Percentiles rank a stretch among this genome's conserved stretches.
Evolutionary conservation across 2,329 filamentous ascomycete species (phyloP).

Genomic region (Fusarium veterinarium): DNA sequence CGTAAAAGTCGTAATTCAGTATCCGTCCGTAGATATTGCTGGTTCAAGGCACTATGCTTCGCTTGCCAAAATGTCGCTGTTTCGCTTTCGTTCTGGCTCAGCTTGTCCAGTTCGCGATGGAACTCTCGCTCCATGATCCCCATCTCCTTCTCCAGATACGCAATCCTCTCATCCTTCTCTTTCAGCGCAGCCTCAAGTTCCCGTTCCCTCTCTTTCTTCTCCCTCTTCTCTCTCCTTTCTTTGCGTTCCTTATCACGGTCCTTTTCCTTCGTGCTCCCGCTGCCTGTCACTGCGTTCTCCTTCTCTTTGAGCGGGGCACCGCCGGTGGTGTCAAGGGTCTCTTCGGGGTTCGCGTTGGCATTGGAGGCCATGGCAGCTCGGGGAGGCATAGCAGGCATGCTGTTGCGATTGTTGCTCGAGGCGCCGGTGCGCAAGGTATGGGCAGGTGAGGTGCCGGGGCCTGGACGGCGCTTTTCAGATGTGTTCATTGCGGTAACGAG

Average conservation of each 20-base stretch:
- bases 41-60: slow-evolving; percentile 64
- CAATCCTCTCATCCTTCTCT: slow-evolving; percentile 65
- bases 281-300: slow-evolving; percentile 48
- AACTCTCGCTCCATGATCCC: slow-evolving; percentile 65
- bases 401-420: slow-evolving; percentile 47
- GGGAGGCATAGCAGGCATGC: slow-evolving; percentile 47
- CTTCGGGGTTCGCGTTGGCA: slow-evolving; percentile 39
- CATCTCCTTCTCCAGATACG: slow-evolving; percentile 64
- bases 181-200: slow-evolving; percentile 49
- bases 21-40: slow-evolving; percentile 64
- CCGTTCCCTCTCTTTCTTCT: slow-evolving; percentile 40
- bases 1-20: slow-evolving; percentile 64
- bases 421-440: slow-evolving; percentile 38
- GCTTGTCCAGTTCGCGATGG: slow-evolving; percentile 62
- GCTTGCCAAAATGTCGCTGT: slow-evolving; percentile 68
- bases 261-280: slow-evolving; percentile 46
- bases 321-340: slow-evolving; percentile 43
- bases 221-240: slow-evolving; percentile 41
- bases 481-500: slow-evolving; percentile 50
- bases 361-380: slow-evolving; percentile 45
- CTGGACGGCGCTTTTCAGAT: slow-evolving; percentile 59
- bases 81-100: slow-evolving; percentile 66
- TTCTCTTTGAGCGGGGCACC: slow-evolving; percentile 45
- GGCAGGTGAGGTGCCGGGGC: slow-evolving; percentile 41
- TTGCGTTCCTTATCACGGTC: slow-evolving; percentile 46